phyloP scores from a whole-genome alignment of 2,329 filamentous ascomycete species.

The Coniochaeta ligniaria region DNA sequence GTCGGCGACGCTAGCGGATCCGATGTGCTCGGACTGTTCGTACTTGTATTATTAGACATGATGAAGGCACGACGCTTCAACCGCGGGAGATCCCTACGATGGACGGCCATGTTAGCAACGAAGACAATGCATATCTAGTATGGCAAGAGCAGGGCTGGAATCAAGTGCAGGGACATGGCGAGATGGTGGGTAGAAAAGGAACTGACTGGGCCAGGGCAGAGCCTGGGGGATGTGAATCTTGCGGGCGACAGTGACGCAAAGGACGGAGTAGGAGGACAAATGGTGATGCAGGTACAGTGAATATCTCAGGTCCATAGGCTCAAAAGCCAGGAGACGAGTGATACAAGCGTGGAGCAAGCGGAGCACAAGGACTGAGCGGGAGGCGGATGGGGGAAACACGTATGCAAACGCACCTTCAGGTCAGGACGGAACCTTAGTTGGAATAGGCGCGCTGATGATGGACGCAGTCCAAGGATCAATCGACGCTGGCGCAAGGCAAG shows the following conservation, averaged over 20 bases:
- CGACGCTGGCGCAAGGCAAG: slow-evolving; percentile 4
- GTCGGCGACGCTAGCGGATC: slow-evolving; percentile 6
- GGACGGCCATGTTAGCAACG: slow-evolving; percentile 19
- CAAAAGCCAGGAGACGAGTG: not conserved
- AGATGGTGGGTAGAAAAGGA: slow-evolving; percentile 1
- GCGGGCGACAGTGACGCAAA: slow-evolving; percentile 1
- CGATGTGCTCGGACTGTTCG: slow-evolving; percentile 9
- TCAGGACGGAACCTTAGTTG: not conserved
- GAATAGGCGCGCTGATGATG: slow-evolving; percentile 1
- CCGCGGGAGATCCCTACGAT: slow-evolving; percentile 16
- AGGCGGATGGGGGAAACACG: not conserved
- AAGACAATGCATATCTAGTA: not conserved
- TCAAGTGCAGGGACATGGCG: not conserved
- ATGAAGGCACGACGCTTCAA: slow-evolving; percentile 17
- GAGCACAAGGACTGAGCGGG: not conserved
- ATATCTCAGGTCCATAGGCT: not conserved
- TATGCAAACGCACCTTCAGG: slow-evolving; percentile 2
- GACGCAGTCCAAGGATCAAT: slow-evolving; percentile 1
- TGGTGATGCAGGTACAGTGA: slow-evolving; percentile 1
- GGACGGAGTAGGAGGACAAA: not conserved
- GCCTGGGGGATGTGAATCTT: not conserved
- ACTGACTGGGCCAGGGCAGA: not conserved
- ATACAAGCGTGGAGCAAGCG: not conserved
- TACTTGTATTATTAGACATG: slow-evolving; percentile 22
- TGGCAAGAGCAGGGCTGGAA: slow-evolving; percentile 2